These are phyloP conservation scores for Sisymbrium altissimum DNA, from an alignment of 345 rosid genomes.

Conservation along the genomic window DNA sequence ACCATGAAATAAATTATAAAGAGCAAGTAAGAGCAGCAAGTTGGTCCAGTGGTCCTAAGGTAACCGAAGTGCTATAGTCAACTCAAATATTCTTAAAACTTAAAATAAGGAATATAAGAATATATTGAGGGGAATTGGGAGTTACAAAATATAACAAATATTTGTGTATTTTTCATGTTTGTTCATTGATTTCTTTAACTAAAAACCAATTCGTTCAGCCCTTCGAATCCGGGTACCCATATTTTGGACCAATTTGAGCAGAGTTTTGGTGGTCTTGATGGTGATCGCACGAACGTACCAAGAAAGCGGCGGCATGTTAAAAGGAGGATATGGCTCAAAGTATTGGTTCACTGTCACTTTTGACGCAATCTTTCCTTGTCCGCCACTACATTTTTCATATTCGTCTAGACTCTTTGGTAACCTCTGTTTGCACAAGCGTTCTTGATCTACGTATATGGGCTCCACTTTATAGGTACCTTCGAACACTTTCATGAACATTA, in stretches of 20 bases:
- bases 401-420: slow-evolving; percentile 60
- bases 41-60: too few species aligned
- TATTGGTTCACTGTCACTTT: slow-evolving; percentile 59
- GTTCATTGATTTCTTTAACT: not conserved
- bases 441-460: slow-evolving; percentile 54
- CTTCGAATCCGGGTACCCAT: not conserved
- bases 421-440: slow-evolving; percentile 49
- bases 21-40: too few species aligned
- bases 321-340: slow-evolving; percentile 51
- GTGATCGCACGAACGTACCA: slow-evolving; percentile 78
- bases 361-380: too few species aligned
- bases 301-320: slow-evolving; percentile 73
- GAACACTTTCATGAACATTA: slow-evolving; percentile 60
- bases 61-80: too few species aligned
- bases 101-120: too few species aligned
- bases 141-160: not conserved
- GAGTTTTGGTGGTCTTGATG: slow-evolving; percentile 55
- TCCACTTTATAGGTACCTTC: slow-evolving; percentile 71
- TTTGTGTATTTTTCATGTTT: not conserved
- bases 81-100: too few species aligned
- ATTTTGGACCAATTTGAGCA: slow-evolving; percentile 41
- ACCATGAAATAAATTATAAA: too few species aligned
- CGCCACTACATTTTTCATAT: slow-evolving; percentile 51
- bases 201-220: not conserved
- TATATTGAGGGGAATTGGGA: too few species aligned